These are phyloP conservation scores for Emericellopsis cladophorae DNA, from an alignment of 2,329 filamentous ascomycete genomes.

Conservation along the genomic window DNA sequence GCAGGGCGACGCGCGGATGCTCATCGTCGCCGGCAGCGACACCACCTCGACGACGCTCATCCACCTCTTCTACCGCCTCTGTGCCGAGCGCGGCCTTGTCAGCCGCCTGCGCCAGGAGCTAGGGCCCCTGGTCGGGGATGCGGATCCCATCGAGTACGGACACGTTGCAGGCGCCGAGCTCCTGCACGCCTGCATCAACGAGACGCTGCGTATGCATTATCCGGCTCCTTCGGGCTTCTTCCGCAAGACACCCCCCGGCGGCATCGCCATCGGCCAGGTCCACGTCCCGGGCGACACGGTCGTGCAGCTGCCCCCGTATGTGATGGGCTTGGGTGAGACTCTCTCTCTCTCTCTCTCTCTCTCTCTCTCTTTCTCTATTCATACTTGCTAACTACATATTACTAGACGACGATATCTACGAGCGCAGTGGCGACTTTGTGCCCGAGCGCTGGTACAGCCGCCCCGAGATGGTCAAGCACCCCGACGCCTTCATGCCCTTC, in stretches of 20 bases:
- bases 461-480: slow-evolving; percentile 12
- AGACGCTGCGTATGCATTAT: slow-evolving; percentile 21
- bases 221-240: slow-evolving; percentile 17
- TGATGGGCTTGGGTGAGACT: neutral
- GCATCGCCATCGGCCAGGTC: slow-evolving; percentile 15
- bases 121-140: neutral
- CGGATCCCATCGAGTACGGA: neutral
- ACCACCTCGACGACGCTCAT: slow-evolving; percentile 20
- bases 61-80: slow-evolving; percentile 18
- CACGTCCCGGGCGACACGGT: slow-evolving; percentile 23
- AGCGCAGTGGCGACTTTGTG: slow-evolving; percentile 12
- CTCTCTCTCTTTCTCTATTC: neutral
- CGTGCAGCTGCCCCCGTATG: slow-evolving; percentile 14
- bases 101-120: neutral
- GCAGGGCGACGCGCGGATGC: slow-evolving; percentile 11
- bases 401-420: slow-evolving; percentile 8
- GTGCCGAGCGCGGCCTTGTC: slow-evolving; percentile 9
- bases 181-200: slow-evolving; percentile 23
- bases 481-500: slow-evolving; percentile 13
- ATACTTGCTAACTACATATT: neutral
- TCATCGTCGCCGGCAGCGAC: slow-evolving; percentile 16
- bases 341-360: neutral
- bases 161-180: too few relatives aligned
- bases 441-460: slow-evolving; percentile 20
- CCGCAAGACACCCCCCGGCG: slow-evolving; percentile 20